These are phyloP conservation scores for Lojkania enalia DNA, from an alignment of 2,329 filamentous ascomycete genomes.

Conservation along the genomic window DNA sequence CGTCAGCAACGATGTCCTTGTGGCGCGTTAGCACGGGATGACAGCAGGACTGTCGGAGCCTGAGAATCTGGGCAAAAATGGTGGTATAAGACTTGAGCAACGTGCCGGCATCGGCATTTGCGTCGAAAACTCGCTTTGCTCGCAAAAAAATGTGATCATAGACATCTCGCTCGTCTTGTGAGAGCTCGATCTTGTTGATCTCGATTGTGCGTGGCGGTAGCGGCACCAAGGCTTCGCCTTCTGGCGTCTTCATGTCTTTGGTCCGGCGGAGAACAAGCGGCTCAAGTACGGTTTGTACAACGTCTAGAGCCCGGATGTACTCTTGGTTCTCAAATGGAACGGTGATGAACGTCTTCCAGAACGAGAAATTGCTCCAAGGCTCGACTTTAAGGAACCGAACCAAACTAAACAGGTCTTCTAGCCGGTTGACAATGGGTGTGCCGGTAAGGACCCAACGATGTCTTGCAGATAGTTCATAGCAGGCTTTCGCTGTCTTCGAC, in stretches of 20 bases:
- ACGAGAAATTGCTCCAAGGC: slow-evolving; percentile 98
- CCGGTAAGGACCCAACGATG: slow-evolving; percentile 95
- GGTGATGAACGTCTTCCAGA: slow-evolving; percentile 99
- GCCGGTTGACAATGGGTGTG: slow-evolving; percentile 92
- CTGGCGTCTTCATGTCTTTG: slow-evolving; percentile 96
- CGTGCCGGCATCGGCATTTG: slow-evolving; percentile 88
- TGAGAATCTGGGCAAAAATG: slow-evolving; percentile 94
- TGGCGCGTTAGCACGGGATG: slow-evolving; percentile 90
- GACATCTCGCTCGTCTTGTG: slow-evolving; percentile 81
- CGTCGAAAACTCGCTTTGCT: slow-evolving; percentile 81
- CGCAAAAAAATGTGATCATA: slow-evolving; percentile 88
- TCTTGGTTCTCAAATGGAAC: slow-evolving; percentile 95
- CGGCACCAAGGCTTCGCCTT: slow-evolving; percentile 78
- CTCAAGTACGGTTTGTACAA: slow-evolving; percentile 95
- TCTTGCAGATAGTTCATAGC: slow-evolving; percentile 81
- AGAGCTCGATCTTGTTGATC: slow-evolving; percentile 87
- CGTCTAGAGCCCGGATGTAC: slow-evolving; percentile 89
- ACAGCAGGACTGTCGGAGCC: slow-evolving; percentile 90
- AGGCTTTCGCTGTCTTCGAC: slow-evolving; percentile 93
- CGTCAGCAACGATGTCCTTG: slow-evolving; percentile 80
- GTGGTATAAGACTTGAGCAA: slow-evolving; percentile 95
- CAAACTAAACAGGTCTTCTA: slow-evolving; percentile 92
- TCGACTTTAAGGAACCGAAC: slow-evolving; percentile 92
- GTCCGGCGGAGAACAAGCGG: slow-evolving; percentile 93
- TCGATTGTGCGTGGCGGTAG: slow-evolving; percentile 79